Base-by-base conservation (phyloP, 768 basidiomycete species). In the Lepiota brunneoincarnata region DNA sequence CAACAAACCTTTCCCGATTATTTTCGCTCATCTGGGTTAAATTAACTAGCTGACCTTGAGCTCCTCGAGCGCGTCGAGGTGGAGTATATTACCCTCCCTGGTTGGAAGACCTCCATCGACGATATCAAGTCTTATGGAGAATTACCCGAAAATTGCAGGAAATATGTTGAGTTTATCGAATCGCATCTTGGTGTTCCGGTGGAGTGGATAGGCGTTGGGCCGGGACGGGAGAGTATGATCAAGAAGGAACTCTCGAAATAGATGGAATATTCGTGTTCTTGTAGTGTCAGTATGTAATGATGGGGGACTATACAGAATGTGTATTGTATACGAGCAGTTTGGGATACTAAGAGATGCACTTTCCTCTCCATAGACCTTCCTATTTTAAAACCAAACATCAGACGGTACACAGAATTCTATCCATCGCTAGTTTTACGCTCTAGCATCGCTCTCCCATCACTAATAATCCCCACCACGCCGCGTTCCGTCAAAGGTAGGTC, bases 141-240 rank as follows among this genome's bases (percentile, higher is more conserved):
- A 9, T 76, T 99, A 5, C 97, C 97, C 0, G 81, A 81, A 38
- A 87, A 89, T 56, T 95, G 93, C 75, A 84, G 80, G 75, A 81
- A 77, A 62, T 99, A 98, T 68, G 75, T 98, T 49, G 80, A 81
- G 55, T 98, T 89, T 67, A 90, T 98, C 58, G 95, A 98, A 69
- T 63, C 79, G 17, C 87, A 76, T 66, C 67, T 91, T 17, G 77
- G 76, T 7, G 83, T 89, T 9, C 86, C 84, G 45, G 77, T 98
- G 53, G 84, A 87, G 70, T 98, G 91, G 89, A 93, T 98, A 48
- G 96, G 96, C 10, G 87, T 95, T 17, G 96, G 96, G 0, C 92
- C 96, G 14, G 90, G 76, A 15, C 70, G 95, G 54, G 88, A 92
- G 58, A 85, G 82, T 58, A 96, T 94, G 89, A 41, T 80, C 10